Percentiles rank a stretch among this genome's conserved stretches.
Evolutionary conservation across 2,329 filamentous ascomycete species (phyloP).

Genomic region (Monosporascus sp.): DNA sequence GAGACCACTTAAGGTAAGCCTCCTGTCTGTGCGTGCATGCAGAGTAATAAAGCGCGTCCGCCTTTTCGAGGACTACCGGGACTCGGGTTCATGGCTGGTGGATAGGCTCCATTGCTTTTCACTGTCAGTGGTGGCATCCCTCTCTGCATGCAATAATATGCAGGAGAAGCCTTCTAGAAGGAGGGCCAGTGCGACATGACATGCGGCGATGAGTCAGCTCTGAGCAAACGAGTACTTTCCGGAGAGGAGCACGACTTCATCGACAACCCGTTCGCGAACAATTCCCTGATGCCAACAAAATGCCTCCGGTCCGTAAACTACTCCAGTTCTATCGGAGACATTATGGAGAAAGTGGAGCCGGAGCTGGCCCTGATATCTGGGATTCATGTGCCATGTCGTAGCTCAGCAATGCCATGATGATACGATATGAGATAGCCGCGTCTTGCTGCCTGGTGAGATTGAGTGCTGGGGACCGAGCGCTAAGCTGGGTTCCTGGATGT

Average conservation of each 20-base stretch:
- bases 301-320: no score
- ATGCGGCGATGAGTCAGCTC: neutral
- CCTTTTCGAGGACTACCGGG: neutral
- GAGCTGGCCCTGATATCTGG: no score
- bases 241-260: neutral
- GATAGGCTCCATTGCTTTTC: neutral
- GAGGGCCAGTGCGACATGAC: neutral
- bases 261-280: no score
- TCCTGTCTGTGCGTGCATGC: neutral
- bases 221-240: neutral
- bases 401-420: no score
- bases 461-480: no score
- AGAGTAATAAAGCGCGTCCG: neutral
- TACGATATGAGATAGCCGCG: no score
- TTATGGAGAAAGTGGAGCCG: no score
- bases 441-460: no score
- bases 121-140: neutral
- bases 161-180: neutral
- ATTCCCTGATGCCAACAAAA: no score
- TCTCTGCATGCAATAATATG: neutral
- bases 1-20: neutral
- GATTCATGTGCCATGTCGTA: no score
- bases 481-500: no score
- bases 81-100: neutral
- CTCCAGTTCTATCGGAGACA: no score